phyloP scores from a whole-genome alignment of 345 rosid species.

The rapeseed (Brassica napus) region Da-Ae NC_063442.1:41558501-41559000 shows the following conservation, averaged over 20 bases:
- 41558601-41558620: constrained; percentile 18
- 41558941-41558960: no score
- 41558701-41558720: constrained; percentile 1
- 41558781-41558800: background rate
- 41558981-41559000: no score
- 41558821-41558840: background rate
- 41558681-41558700: background rate
- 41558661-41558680: background rate
- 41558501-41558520: background rate
- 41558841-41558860: no score
- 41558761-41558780: constrained; percentile 19
- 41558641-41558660: background rate
- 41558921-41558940: no score
- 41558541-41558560: constrained; percentile 14
- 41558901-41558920: no score
- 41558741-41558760: constrained; percentile 6
- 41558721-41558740: background rate
- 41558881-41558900: no score
- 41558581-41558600: constrained; percentile 25
- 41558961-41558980: no score
- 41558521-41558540: background rate
- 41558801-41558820: background rate
- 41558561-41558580: background rate
- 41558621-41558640: constrained; percentile 22
- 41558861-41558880: no score